Percentiles rank a stretch among this genome's conserved stretches.
Evolutionary conservation across 176 grass and related monocot species (phyloP).

Genomic region (Oryza meridionalis): DNA sequence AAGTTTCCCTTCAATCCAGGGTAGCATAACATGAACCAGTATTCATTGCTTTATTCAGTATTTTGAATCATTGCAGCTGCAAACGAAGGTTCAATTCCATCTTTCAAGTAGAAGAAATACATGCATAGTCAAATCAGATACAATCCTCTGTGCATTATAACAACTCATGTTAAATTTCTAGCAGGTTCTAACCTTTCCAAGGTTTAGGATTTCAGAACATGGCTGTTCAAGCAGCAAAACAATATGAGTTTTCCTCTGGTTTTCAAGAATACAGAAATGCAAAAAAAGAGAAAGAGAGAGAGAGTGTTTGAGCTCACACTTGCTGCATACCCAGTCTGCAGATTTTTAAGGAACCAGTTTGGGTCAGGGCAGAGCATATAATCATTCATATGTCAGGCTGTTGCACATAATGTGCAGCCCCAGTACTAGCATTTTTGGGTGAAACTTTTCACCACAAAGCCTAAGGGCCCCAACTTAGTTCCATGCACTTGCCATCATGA

Average conservation of each 20-base stretch:
- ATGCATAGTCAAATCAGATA: not conserved
- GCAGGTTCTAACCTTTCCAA: too few species aligned
- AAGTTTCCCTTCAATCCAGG: not conserved
- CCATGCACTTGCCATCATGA: slow-evolving; percentile 3
- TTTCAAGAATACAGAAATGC: too few species aligned
- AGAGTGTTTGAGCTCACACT: not conserved
- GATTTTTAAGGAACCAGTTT: slow-evolving; percentile 21
- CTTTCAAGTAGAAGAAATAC: not conserved
- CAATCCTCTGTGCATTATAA: not conserved
- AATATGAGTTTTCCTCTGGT: too few species aligned
- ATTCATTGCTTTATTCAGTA: not conserved
- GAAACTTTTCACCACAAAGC: not conserved
- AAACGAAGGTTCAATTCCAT: not conserved
- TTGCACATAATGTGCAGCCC: not conserved
- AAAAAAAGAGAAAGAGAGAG: too few species aligned
- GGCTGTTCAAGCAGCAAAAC: not conserved
- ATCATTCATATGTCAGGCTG: slow-evolving; percentile 2
- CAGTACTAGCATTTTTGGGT: not conserved
- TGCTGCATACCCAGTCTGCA: slow-evolving; percentile 8
- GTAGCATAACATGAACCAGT: slow-evolving; percentile 3
- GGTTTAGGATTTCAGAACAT: too few species aligned
- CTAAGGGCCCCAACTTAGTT: slow-evolving; percentile 3
- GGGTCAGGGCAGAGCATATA: not conserved
- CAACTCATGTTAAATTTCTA: not conserved
- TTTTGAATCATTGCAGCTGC: not conserved